A percentile compares a stretch with the other conserved stretches of the same genome.
Evolutionary conservation across 108 stramenopile genomes (phyloP).

Genomic region (Poteriospumella lacustris): DNA sequence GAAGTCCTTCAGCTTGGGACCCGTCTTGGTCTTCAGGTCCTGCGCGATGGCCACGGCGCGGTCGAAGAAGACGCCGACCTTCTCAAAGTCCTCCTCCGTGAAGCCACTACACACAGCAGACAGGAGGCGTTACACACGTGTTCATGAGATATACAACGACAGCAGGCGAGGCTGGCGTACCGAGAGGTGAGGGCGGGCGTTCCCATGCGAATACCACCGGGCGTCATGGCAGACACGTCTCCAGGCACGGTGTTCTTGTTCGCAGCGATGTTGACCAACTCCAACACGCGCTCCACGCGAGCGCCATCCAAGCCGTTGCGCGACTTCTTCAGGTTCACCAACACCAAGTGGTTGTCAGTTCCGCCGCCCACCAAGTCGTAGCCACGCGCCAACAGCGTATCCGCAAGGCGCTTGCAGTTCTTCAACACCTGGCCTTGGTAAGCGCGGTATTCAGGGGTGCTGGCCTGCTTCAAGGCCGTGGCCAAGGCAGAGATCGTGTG

Average conservation of each 20-base stretch:
- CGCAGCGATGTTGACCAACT: constrained; percentile 85
- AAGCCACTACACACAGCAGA: too few species aligned
- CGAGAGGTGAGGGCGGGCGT: constrained; percentile 91
- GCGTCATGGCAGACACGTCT: constrained; percentile 83
- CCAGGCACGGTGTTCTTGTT: constrained; percentile 97
- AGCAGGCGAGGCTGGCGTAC: too few species aligned
- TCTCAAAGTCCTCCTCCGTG: constrained; percentile 89
- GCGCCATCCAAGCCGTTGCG: constrained; percentile 85
- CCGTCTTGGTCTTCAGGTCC: constrained; percentile 68
- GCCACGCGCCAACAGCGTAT: constrained; percentile 69
- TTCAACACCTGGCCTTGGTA: constrained; percentile 73
- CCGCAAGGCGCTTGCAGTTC: constrained; percentile 56
- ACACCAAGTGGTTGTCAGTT: constrained; percentile 97
- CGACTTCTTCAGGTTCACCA: constrained; percentile 87
- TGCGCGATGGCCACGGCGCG: constrained; percentile 82
- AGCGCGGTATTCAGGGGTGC: constrained; percentile 80
- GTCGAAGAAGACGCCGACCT: constrained; percentile 92
- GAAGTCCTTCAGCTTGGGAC: constrained; percentile 73
- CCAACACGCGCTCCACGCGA: constrained; percentile 91
- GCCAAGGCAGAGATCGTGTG: constrained; percentile 97
- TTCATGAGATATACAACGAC: not conserved
- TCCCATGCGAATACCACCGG: constrained; percentile 98
- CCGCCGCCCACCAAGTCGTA: constrained; percentile 95
- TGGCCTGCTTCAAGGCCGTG: constrained; percentile 88
- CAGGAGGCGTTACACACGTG: not conserved